Evolutionary conservation across 768 basidiomycete genomes (phyloP), one percentile per base, ranked within the genome.

Genomic region (Baorangia bicolor): DNA sequence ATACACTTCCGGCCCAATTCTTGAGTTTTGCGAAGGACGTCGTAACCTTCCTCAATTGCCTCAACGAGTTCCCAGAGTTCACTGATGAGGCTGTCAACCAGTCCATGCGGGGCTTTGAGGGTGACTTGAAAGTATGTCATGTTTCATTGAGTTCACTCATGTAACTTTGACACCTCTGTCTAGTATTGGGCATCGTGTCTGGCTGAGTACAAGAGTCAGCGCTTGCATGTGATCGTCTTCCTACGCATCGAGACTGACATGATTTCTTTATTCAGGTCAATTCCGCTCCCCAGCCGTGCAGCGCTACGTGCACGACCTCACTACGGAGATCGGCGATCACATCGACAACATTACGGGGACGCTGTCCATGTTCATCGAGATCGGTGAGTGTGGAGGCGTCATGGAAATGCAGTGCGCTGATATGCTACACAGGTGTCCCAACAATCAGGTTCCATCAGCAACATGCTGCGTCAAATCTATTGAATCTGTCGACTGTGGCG

Each of bases 61-160:
- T 82, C 47, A 81, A 82, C 40, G 82, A 82, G 47, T 83, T 82
- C 41, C 81, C 81, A 1, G 81, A 83, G 63, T 83, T 81, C 48
- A 77, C 73, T 14, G 79, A 83, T 30, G 81, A 82, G 49, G 76
- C 75, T 0, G 74, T 82, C 39, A 80, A 82, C 53, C 69, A 75
- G 23, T 79, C 80, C 41, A 78, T 82, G 63, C 59, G 75, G 28
- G 72, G 77, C 1, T 77, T 83, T 14, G 78, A 82, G 58, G 78
- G 74, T 1, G 81, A 82, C 59, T 63, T 83, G 38, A 81, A 77
- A 68, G 79, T 78, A 60, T 20, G 71, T 59, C 21, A 6, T 35
- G 3, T 64, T 54, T 46, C 35, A 11, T 18, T 28, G 18, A n/a
- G 31, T 45, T 37, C 21, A 33, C 46, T 42, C 46, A 30, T 42